Conservation (phyloP, 139 green algal genomes). For the Coelastrella sp. region DNA sequence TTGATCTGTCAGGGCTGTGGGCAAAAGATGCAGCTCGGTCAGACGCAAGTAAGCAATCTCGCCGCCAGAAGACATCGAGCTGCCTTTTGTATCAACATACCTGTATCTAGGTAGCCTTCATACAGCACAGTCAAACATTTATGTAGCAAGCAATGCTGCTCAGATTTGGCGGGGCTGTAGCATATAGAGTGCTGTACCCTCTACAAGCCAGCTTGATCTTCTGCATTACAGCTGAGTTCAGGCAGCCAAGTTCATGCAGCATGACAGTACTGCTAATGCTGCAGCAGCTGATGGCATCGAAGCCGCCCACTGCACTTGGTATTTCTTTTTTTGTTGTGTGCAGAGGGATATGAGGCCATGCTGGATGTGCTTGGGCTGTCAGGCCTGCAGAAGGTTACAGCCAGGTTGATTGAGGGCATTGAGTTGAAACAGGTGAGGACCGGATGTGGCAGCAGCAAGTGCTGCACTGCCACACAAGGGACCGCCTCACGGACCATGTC, state of each 20-base stretch:
- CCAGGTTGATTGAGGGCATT: slow-evolving; percentile 53
- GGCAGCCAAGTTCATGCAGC: background rate
- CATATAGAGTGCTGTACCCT: background rate
- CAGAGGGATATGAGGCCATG: slow-evolving; percentile 51
- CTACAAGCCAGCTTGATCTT: background rate
- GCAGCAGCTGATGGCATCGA: background rate
- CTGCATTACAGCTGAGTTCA: background rate
- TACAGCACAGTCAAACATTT: background rate
- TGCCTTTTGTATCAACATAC: background rate
- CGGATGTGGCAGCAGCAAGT: background rate
- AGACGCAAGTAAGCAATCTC: background rate
- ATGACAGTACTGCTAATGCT: background rate
- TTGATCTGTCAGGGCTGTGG: slow-evolving; percentile 46
- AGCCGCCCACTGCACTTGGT: background rate
- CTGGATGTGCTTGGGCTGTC: slow-evolving; percentile 53
- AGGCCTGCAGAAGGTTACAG: slow-evolving; percentile 58
- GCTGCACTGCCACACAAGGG: background rate
- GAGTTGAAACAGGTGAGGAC: slow-evolving; percentile 39
- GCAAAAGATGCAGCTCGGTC: slow-evolving; percentile 43
- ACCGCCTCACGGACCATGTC: background rate
- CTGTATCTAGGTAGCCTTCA: background rate
- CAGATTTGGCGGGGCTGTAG: too few species aligned
- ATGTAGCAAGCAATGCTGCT: background rate
- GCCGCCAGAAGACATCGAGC: background rate
- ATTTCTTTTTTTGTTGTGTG: background rate